phyloP scores from a whole-genome alignment of 2,329 filamentous ascomycete genomes.

The Aspergillus nomiae region DNA sequence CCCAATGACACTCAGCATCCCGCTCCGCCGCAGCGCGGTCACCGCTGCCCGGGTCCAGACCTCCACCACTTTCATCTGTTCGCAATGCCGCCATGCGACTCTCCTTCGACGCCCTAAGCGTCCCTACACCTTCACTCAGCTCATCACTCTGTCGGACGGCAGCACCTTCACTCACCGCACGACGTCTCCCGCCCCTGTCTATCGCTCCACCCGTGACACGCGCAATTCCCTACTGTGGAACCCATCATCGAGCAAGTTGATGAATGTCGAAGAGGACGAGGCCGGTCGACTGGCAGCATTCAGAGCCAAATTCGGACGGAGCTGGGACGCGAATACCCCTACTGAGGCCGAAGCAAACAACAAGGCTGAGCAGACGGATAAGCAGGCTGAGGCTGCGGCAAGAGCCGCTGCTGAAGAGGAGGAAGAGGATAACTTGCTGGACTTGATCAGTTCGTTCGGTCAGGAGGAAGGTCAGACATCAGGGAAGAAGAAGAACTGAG shows the following conservation, averaged over 20 bases:
- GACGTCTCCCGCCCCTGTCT: conserved; percentile 56
- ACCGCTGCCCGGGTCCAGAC: conserved; percentile 23
- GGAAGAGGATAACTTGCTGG: conserved; percentile 58
- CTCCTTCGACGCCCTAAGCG: conserved; percentile 85
- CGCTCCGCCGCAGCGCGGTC: conserved; percentile 39
- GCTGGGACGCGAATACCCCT: conserved; percentile 67
- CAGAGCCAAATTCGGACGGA: conserved; percentile 77
- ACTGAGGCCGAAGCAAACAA: conserved; percentile 32
- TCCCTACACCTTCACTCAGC: conserved; percentile 96
- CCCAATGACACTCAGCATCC: conserved; percentile 38
- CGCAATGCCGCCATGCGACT: conserved; percentile 76
- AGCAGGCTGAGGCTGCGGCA: conserved; percentile 35
- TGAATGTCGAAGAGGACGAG: conserved; percentile 93
- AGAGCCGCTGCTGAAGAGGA: conserved; percentile 46
- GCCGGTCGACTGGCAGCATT: conserved; percentile 87
- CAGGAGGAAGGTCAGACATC: conserved; percentile 41
- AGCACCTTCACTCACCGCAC: conserved; percentile 66
- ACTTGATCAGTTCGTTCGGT: conserved; percentile 57
- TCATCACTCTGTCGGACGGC: conserved; percentile 89
- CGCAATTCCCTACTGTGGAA: conserved; percentile 92
- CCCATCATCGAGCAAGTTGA: conserved; percentile 74
- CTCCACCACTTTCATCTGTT: conserved; percentile 48
- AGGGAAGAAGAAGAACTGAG: conserved; percentile 38
- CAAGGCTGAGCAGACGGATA: conserved; percentile 15
- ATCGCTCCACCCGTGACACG: conserved; percentile 74